A percentile compares a stretch with the other conserved stretches of the same genome.
phyloP scores from a whole-genome alignment of 2,329 filamentous ascomycete genomes.

The Monosporascus sp. region DNA sequence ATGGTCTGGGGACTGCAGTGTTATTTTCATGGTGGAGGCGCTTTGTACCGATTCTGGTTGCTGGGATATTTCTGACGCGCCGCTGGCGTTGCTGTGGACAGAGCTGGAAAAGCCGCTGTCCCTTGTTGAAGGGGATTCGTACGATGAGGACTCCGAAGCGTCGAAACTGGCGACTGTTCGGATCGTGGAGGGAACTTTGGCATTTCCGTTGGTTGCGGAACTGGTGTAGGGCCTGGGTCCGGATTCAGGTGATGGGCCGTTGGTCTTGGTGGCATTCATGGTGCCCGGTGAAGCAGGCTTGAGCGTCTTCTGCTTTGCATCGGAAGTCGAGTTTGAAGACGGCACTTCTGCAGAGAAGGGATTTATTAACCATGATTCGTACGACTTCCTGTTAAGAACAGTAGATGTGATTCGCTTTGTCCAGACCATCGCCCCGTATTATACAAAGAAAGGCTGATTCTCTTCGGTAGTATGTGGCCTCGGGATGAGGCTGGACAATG shows the following conservation, averaged over 20 bases:
- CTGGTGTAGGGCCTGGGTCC: conserved; percentile 18
- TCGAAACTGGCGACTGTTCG: conserved; percentile 54
- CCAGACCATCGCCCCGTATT: background rate
- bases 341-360: conserved; percentile 11
- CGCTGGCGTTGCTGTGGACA: conserved; percentile 48
- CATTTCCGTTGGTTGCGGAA: conserved; percentile 18
- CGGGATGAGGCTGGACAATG: too few relatives aligned
- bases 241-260: conserved; percentile 15
- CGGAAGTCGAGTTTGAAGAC: conserved; percentile 14
- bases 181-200: conserved; percentile 43
- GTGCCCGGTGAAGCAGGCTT: conserved; percentile 15
- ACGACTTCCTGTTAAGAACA: background rate
- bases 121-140: conserved; percentile 33
- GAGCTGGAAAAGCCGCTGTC: conserved; percentile 53
- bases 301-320: conserved; percentile 13
- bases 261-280: conserved; percentile 17
- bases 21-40: conserved; percentile 28
- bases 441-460: background rate
- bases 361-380: conserved; percentile 14
- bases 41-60: conserved; percentile 24
- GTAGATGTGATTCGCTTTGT: background rate
- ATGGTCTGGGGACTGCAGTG: conserved; percentile 17
- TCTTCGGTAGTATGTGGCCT: too few relatives aligned
- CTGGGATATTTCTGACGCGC: conserved; percentile 36
- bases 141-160: conserved; percentile 35